Evolutionary conservation across 345 rosid genomes (phyloP).

Genomic region (Populus deltoides): DNA sequence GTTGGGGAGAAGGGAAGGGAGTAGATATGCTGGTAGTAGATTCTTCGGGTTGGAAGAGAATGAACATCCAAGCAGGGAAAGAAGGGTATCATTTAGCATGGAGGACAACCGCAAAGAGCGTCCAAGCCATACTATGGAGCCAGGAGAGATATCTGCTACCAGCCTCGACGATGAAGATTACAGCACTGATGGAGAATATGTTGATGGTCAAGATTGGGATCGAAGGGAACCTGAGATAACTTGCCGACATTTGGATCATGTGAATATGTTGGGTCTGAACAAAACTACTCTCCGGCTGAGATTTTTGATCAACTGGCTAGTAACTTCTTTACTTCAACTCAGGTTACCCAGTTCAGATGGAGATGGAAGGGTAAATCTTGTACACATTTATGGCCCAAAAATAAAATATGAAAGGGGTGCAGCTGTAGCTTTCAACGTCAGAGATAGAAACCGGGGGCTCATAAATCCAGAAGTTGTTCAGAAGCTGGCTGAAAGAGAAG

Average conservation of each 20-base stretch:
- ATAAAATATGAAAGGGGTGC: constrained; percentile 97
- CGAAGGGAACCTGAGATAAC: constrained; percentile 86
- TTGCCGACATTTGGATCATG: constrained; percentile 82
- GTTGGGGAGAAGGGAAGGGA: constrained; percentile 82
- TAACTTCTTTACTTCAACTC: constrained; percentile 84
- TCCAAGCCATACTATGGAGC: constrained; percentile 40
- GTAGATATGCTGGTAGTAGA: constrained; percentile 63
- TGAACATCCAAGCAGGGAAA: constrained; percentile 76
- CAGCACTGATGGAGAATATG: constrained; percentile 72
- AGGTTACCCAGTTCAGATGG: constrained; percentile 62
- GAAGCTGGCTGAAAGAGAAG: constrained; percentile 89
- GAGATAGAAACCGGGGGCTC: constrained; percentile 63
- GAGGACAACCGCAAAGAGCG: constrained; percentile 62
- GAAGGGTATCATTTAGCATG: constrained; percentile 85
- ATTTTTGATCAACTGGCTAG: constrained; percentile 94
- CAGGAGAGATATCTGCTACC: constrained; percentile 63
- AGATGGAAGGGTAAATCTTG: constrained; percentile 57
- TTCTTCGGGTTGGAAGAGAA: constrained; percentile 67
- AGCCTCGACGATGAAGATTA: constrained; percentile 69
- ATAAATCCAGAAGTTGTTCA: constrained; percentile 90
- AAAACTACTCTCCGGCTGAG: constrained; percentile 80
- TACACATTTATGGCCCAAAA: constrained; percentile 94
- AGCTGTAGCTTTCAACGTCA: constrained; percentile 85
- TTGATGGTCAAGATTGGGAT: constrained; percentile 64
- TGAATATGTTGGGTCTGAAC: constrained; percentile 91